phyloP scores from a whole-genome alignment of 805 yeast genomes.

The Candida xiaguanensis region DNA sequence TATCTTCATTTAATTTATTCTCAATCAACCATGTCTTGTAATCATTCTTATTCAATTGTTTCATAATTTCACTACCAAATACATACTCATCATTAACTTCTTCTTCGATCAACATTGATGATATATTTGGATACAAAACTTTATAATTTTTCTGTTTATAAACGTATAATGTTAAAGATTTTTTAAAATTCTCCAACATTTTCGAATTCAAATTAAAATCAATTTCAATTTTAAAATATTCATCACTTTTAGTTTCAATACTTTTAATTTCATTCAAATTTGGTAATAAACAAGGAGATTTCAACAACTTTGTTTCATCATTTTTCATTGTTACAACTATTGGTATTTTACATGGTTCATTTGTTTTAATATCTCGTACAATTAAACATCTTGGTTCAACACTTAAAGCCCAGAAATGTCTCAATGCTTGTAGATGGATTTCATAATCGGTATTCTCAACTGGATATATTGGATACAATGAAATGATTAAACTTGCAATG shows the following conservation, averaged over 20 bases:
- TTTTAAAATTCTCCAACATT: conserved; percentile 41
- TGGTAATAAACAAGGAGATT: conserved; percentile 72
- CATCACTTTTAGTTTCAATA: conserved; percentile 45
- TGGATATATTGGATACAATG: conserved; percentile 77
- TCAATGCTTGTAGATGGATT: conserved; percentile 75
- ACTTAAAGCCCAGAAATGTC: conserved; percentile 88
- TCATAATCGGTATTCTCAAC: conserved; percentile 38
- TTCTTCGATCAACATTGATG: conserved; percentile 32
- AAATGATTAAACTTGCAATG: conserved; percentile 63
- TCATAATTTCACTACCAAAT: conserved; percentile 18
- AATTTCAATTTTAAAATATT: conserved; percentile 52
- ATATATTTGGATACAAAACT: conserved; percentile 29
- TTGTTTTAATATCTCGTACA: conserved; percentile 63
- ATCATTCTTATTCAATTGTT: conserved; percentile 23
- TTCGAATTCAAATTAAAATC: conserved; percentile 39
- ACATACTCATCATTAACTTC: conserved; percentile 23
- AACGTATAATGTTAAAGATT: conserved; percentile 47
- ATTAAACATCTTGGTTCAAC: conserved; percentile 80
- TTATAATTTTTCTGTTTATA: conserved; percentile 44
- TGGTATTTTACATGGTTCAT: conserved; percentile 48
- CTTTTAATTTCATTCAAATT: conserved; percentile 45
- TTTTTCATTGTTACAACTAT: conserved; percentile 36
- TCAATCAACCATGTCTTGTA: conserved; percentile 28
- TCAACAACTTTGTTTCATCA: conserved; percentile 29
- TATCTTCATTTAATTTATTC: conserved; percentile 9